Percentiles rank a stretch among this genome's conserved stretches.
Evolutionary conservation across 169 alveolate species (phyloP).

Genomic region (Amoebophrya sp.): DNA sequence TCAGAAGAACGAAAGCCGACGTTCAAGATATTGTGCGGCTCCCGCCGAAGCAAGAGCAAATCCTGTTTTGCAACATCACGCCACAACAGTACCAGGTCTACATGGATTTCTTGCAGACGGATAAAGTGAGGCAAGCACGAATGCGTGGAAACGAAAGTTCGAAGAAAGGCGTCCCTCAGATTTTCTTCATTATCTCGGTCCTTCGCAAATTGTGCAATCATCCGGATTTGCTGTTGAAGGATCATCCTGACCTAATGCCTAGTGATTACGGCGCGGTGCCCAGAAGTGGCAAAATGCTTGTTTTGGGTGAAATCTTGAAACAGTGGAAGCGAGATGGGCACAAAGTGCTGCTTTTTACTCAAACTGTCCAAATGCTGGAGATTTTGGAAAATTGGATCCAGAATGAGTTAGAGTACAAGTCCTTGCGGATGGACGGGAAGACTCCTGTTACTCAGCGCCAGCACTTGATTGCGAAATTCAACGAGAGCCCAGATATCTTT

Average conservation of each 20-base stretch:
- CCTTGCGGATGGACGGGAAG: constrained; percentile 52
- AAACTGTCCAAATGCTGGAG: constrained; percentile 55
- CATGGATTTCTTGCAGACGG: constrained; percentile 46
- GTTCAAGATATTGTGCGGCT: constrained; percentile 51
- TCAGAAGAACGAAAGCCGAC: constrained; percentile 47
- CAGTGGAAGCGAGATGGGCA: constrained; percentile 52
- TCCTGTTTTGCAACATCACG: constrained; percentile 56
- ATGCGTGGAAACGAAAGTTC: neutral
- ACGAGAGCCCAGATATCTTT: constrained; percentile 35
- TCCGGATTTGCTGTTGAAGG: constrained; percentile 58
- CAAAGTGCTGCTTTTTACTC: constrained; percentile 50
- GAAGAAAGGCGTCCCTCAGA: neutral
- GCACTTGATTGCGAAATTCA: constrained; percentile 45
- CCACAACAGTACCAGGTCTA: constrained; percentile 60
- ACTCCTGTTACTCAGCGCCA: constrained; percentile 47
- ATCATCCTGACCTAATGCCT: neutral
- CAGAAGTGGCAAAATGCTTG: constrained; percentile 48
- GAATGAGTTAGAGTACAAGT: constrained; percentile 31
- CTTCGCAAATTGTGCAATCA: constrained; percentile 62
- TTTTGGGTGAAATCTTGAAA: constrained; percentile 44
- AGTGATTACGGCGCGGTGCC: constrained; percentile 43
- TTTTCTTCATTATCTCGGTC: constrained; percentile 45
- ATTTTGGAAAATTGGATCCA: constrained; percentile 44
- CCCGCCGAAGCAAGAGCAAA: constrained; percentile 57
- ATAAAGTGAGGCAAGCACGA: constrained; percentile 33